Base-by-base conservation (phyloP, 2,329 filamentous ascomycete species). In the Achaetomium macrosporum region DNA sequence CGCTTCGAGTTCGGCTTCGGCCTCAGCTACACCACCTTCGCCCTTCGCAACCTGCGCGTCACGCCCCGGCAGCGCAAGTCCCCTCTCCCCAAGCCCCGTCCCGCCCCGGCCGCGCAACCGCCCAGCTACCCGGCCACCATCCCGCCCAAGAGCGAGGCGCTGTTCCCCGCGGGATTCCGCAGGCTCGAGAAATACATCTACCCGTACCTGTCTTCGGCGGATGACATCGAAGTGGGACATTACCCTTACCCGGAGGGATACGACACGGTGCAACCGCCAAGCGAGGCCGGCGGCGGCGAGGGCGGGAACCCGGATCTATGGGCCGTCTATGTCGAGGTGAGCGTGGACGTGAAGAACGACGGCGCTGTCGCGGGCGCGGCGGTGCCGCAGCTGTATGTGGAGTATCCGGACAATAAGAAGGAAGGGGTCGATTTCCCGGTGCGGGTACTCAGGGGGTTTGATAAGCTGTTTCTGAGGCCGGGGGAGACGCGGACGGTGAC, bases 1-100 rank as follows among this genome's bases (percentile, higher is more conserved):
- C 85, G 87, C 1, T 96, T 85, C 65, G 87, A 89, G 43, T 96
- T 96, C 62, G 91, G 92, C 0, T 91, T 84, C 55, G 92, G 91
- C 0, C 77, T 96, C 2, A 88, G 84, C 48, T 95, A 93, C 71
- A 90, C 89, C 0, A 78, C 71, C 1, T 95, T 92, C 66, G 71
- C 79, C 12, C 77, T 89, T 52, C 75, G 74, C 11, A 76, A 79
- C 31, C 61, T 81, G 12, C 68, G 73, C 9, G 68, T 87, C 45
- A 66, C 68, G 16, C 59, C 68, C 17, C 56, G 76, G 17, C 75
- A 74, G 46, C 60, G 68, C 7, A 85, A 83, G 65, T 68, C 66
- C 10, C 55, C 63, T 2, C 62, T 74, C 6, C 74, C 74, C 0
- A 59, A 68, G 1, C 59, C 67, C 1, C 66, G 73, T 6, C 71